Evolutionary conservation across 1,284 basidiomycete genomes (phyloP), one percentile per base, ranked within the genome.

Genomic region (Ustilago tritici): DNA sequence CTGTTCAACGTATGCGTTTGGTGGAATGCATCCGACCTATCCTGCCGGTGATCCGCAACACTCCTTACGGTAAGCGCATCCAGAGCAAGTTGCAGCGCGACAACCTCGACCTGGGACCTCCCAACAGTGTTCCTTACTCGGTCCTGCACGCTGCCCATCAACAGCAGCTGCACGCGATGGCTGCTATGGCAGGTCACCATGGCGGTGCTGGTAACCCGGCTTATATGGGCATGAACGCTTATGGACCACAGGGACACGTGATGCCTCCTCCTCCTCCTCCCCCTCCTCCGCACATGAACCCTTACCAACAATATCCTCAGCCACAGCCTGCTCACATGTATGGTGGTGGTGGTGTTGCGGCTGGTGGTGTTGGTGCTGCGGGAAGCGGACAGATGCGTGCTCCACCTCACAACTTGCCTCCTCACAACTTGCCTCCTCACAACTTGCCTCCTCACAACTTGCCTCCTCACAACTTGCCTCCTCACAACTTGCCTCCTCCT

Each of bases 1-100:
- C 84, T 11, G 56, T 75, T 31, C 84, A 86, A 76, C 75, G 84
- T 2, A 76, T 78, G 79, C 80, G 82, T 10, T 65, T 86, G 28
- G 84, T 86, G 36, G 84, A 86, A 35, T 85, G 84, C 68, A 86
- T 86, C 52, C 76, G 82, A 34, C 84, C 84, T 8, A 85, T 86
- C 56, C 57, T 86, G 63, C 84, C 84, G 1, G 76, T 84, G 71
- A 86, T 86, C 54, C 82, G 84, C 54, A 84, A 85, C 64, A 86
- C 84, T 50, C 84, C 84, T 32, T 86, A 86, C 50, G 84, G 84
- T 19, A 86, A 86, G 78, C 78, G 84, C 36, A 86, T 86, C 61
- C 84, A 86, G 78, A 82, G 79, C 76, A 85, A 85, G 76, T 75
- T 86, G 56, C 84, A 85, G 72, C 68, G 84, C 40, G 84, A 85